These are phyloP conservation scores for Pseudogymnoascus sp. DNA, from an alignment of 2,329 filamentous ascomycete genomes.

Conservation along the genomic window DNA sequence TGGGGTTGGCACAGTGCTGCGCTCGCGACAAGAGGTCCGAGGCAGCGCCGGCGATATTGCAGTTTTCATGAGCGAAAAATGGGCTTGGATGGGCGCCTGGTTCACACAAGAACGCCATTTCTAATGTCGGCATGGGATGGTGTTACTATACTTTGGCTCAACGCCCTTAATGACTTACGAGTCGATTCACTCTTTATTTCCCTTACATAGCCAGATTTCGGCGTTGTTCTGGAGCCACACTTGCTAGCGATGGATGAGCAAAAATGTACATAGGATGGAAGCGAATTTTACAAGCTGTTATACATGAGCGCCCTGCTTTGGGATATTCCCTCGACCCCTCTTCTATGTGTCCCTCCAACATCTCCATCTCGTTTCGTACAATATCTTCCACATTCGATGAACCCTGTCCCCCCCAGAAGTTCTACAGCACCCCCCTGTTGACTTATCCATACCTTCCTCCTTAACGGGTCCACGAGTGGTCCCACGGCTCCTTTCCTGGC, in stretches of 20 bases:
- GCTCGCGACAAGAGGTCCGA: neutral
- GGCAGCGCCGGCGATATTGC: neutral
- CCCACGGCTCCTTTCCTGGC: conserved; percentile 74
- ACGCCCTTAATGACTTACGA: conserved; percentile 8
- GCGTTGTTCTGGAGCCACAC: conserved; percentile 7
- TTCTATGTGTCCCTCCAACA: neutral
- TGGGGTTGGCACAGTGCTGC: neutral
- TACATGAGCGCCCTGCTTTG: neutral
- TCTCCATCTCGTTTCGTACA: conserved; percentile 2
- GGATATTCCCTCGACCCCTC: neutral
- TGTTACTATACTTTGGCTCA: conserved; percentile 7
- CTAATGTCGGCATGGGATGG: conserved; percentile 7
- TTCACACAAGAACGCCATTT: neutral
- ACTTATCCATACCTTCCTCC: neutral
- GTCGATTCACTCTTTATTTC: conserved; percentile 5
- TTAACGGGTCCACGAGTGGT: conserved; percentile 76
- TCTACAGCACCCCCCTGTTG: neutral
- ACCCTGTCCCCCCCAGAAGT: neutral
- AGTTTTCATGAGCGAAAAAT: conserved; percentile 4
- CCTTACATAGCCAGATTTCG: conserved; percentile 2
- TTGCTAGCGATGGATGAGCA: conserved; percentile 7
- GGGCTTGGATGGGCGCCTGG: neutral
- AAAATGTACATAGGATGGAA: conserved; percentile 3
- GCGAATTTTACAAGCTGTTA: conserved; percentile 8
- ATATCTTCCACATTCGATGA: neutral